phyloP scores from a whole-genome alignment of 352 stramenopile genomes.

The Pythium folliculosum region DNA sequence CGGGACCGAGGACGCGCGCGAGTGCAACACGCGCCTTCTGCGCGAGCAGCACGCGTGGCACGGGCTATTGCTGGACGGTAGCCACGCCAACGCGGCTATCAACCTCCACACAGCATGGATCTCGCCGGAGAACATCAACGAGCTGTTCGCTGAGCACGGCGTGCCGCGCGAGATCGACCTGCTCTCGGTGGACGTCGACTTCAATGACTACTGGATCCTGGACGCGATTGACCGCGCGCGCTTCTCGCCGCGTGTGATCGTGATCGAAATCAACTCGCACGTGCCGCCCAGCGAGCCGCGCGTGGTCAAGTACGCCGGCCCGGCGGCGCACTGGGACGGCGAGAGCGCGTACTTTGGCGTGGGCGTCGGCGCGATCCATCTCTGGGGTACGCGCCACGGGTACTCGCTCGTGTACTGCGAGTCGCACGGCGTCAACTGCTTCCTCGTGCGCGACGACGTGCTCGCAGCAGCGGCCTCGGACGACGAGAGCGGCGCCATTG shows the following conservation, averaged over 20 bases:
- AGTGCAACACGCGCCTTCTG: slow-evolving; percentile 67
- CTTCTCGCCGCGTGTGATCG: slow-evolving; percentile 55
- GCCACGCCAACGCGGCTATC: slow-evolving; percentile 42
- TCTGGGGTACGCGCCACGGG: slow-evolving; percentile 38
- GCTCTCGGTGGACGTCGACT: slow-evolving; percentile 73
- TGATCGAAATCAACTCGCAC: slow-evolving; percentile 71
- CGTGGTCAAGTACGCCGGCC: slow-evolving; percentile 44
- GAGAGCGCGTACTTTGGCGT: slow-evolving; percentile 61
- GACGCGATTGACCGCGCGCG: slow-evolving; percentile 42
- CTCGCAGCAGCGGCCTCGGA: slow-evolving; percentile 27
- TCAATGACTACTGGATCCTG: slow-evolving; percentile 78
- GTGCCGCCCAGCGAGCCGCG: slow-evolving; percentile 46
- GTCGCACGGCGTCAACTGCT: slow-evolving; percentile 76
- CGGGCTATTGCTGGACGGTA: slow-evolving; percentile 63
- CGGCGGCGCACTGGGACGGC: slow-evolving; percentile 44
- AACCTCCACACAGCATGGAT: slow-evolving; percentile 64
- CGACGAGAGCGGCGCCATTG: neutral
- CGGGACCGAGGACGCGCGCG: slow-evolving; percentile 49
- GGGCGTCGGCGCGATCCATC: slow-evolving; percentile 49
- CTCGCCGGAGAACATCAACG: slow-evolving; percentile 63
- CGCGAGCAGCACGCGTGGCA: slow-evolving; percentile 53
- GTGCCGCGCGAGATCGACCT: slow-evolving; percentile 57
- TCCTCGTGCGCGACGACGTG: slow-evolving; percentile 58
- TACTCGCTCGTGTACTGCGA: slow-evolving; percentile 84
- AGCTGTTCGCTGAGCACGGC: slow-evolving; percentile 45